Base-by-base conservation (phyloP, 768 basidiomycete genomes). In the Termitomyces sp. region DNA sequence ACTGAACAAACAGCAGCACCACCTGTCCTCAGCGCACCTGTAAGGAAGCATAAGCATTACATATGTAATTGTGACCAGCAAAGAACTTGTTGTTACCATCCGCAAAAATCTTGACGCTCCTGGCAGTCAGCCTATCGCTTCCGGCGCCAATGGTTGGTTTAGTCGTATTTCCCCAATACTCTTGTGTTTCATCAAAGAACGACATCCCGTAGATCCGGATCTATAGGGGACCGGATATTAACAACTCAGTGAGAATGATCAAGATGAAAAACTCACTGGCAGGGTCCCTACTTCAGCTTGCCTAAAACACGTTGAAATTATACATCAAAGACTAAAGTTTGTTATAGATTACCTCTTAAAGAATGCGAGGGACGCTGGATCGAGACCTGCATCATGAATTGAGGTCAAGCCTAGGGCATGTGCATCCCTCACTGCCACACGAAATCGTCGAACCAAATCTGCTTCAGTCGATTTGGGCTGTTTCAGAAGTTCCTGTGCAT, bases 1-100 rank as follows among this genome's bases (percentile, higher is more conserved):
- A 26, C 10, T 1, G 28, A 32, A 54, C 24, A 64, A 76, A 88
- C 87, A 42, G 94, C 93, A 44, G 94, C 92, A 44, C 93, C 94
- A 55, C 91, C 87, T n/a, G 87, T 87, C 32, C 94, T 82, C 37
- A 97, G 73, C 30, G 93, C 94, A 55, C 93, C 88, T 89, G 54
- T 55, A 32, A 9, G 8, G 17, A 42, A 24, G 37, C 28, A 46
- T 59, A 15, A 50, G 48, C 52, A 44, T 37, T 35, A 45, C 47
- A 56, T 19, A 35, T 35, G 28, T 45, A 48, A 57, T 44, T 51
- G 42, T 30, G 45, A 53, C 32, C 37, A 48, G 32, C 34, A 41
- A n/a, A 48, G 51, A 34, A 44, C 44, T 53, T 56, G 58, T 71
- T 32, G 65, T 57, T 68, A 83, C 84, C 85, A 68, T 87, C 80